phyloP scores from a whole-genome alignment of 2,329 filamentous ascomycete species.

The Claviceps humidiphila region DNA sequence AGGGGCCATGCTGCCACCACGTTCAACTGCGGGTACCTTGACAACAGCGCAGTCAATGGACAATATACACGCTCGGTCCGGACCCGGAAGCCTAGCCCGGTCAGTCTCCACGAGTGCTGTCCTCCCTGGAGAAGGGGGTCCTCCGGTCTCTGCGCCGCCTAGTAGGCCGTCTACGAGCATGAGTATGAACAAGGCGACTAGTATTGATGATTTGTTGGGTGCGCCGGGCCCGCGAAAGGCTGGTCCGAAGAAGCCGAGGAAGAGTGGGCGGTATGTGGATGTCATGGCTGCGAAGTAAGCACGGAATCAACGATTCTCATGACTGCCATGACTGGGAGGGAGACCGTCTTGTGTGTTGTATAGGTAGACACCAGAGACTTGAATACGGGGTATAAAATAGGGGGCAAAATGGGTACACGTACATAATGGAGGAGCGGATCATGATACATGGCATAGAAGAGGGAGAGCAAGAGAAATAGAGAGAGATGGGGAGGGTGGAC shows the following conservation, averaged over 20 bases:
- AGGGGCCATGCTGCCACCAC: conserved; percentile 12
- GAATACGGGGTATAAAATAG: not conserved
- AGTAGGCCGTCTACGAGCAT: conserved; percentile 66
- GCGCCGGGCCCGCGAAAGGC: conserved; percentile 57
- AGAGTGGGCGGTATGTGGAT: conserved; percentile 82
- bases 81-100: conserved; percentile 30
- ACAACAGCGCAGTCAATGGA: conserved; percentile 3
- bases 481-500: not conserved
- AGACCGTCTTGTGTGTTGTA: not conserved
- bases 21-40: not conserved
- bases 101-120: conserved; percentile 33
- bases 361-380: not conserved
- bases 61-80: conserved; percentile 22
- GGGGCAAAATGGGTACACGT: not conserved
- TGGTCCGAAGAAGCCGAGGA: conserved; percentile 57
- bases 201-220: conserved; percentile 83
- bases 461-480: not conserved
- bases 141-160: conserved; percentile 36
- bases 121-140: conserved; percentile 16
- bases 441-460: not conserved
- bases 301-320: not conserved
- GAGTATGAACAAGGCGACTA: conserved; percentile 86
- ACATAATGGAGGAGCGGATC: not conserved
- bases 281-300: conserved; percentile 63
- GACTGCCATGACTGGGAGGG: not conserved